Conservation (phyloP, 768 basidiomycete genomes). For the Rhizopogon vulgaris region DNA sequence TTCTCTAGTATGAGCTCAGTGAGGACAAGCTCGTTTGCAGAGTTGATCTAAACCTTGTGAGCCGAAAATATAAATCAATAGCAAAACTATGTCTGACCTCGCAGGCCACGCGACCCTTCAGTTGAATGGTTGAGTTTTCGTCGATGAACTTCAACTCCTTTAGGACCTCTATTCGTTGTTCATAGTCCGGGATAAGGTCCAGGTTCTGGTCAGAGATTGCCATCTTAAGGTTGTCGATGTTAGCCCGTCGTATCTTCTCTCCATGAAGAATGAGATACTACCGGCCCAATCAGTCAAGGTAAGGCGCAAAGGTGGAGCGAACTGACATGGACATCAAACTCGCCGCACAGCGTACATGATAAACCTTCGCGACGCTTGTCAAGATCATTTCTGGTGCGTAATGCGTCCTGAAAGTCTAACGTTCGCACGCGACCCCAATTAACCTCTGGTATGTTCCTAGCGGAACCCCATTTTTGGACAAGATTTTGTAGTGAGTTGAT, state of each 20-base stretch:
- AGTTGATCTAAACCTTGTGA: constrained; percentile 74
- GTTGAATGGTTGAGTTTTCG: constrained; percentile 88
- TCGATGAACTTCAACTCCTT: constrained; percentile 92
- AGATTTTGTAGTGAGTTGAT: constrained; percentile 43
- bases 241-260: constrained; percentile 65
- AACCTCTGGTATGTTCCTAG: constrained; percentile 55
- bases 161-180: constrained; percentile 86
- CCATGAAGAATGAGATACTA: constrained; percentile 78
- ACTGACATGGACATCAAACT: constrained; percentile 76
- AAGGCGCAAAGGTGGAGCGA: background rate
- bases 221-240: constrained; percentile 72
- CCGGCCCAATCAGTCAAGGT: constrained; percentile 2
- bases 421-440: constrained; percentile 80
- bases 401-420: constrained; percentile 87
- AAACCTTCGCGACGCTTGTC: constrained; percentile 35
- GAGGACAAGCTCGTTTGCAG: constrained; percentile 91
- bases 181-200: constrained; percentile 94
- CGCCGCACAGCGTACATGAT: constrained; percentile 52
- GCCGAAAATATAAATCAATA: background rate
- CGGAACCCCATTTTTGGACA: constrained; percentile 51
- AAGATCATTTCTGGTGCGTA: constrained; percentile 54
- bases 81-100: constrained; percentile 49
- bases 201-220: constrained; percentile 95
- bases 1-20: constrained; percentile 98
- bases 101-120: constrained; percentile 97